Evolutionary conservation across 164 flowering plant species (phyloP).

Genomic region (Akebia trifoliata): DNA sequence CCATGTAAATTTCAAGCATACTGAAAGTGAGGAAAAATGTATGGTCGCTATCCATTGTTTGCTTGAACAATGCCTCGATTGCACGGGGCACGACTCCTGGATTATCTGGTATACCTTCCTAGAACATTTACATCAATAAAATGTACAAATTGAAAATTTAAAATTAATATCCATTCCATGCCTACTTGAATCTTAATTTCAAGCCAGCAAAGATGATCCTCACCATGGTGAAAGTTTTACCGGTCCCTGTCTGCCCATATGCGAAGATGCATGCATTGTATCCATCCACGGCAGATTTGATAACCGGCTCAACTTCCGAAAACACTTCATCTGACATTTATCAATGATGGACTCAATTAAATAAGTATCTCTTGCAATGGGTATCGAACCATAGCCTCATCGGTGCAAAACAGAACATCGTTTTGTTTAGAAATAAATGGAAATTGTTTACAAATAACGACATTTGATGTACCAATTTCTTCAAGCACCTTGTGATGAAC

Average conservation of each 20-base stretch:
- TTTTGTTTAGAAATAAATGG: neutral
- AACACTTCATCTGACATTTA: slow-evolving; percentile 53
- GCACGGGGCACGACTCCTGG: slow-evolving; percentile 60
- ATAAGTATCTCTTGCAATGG: neutral
- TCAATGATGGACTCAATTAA: neutral
- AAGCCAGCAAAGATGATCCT: slow-evolving; percentile 16
- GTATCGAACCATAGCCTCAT: neutral
- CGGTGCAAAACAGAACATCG: slow-evolving; percentile 1
- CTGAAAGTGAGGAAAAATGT: slow-evolving; percentile 45
- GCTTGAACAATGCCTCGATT: slow-evolving; percentile 45
- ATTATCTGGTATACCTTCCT: slow-evolving; percentile 53
- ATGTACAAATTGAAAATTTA: neutral
- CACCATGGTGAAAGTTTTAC: slow-evolving; percentile 74
- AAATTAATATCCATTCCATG: neutral
- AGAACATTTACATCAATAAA: slow-evolving; percentile 6
- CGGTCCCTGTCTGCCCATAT: slow-evolving; percentile 69
- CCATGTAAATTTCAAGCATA: slow-evolving; percentile 70
- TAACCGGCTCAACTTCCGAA: slow-evolving; percentile 54
- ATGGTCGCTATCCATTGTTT: slow-evolving; percentile 41
- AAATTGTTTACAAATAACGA: neutral
- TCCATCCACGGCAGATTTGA: slow-evolving; percentile 63
- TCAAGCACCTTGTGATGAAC: slow-evolving; percentile 58
- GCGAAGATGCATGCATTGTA: slow-evolving; percentile 70
- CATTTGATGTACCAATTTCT: slow-evolving; percentile 4
- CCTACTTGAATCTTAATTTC: neutral